Conservation (phyloP, 2,329 filamentous ascomycete species). For the Cytospora mali region DNA sequence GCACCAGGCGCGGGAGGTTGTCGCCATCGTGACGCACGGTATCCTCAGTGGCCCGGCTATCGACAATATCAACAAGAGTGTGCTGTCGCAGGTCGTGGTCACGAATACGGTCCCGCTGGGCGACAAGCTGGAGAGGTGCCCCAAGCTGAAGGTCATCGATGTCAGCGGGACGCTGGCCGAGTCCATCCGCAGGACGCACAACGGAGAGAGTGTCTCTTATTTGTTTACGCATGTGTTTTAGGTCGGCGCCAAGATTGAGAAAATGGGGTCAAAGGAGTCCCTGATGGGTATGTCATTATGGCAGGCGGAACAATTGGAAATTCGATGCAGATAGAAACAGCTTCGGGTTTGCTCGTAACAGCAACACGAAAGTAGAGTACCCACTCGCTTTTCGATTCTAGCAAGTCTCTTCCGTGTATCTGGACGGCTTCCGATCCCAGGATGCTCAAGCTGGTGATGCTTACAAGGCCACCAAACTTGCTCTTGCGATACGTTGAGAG, state of each 20-base stretch:
- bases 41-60: conserved; percentile 89
- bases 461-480: not conserved
- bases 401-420: not conserved
- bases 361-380: not conserved
- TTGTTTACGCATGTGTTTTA: conserved; percentile 63
- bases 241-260: not conserved
- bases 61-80: conserved; percentile 78
- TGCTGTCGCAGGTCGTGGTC: conserved; percentile 78
- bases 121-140: conserved; percentile 74
- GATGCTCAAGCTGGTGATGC: not conserved
- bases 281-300: not conserved
- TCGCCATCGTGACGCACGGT: conserved; percentile 94
- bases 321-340: not conserved
- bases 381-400: not conserved
- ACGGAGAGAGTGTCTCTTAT: conserved; percentile 67
- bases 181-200: conserved; percentile 70
- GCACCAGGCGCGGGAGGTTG: conserved; percentile 83
- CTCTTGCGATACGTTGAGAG: too few relatives aligned
- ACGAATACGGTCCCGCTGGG: conserved; percentile 85
- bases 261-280: not conserved
- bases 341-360: not conserved
- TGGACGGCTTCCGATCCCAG: not conserved
- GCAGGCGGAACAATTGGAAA: not conserved
- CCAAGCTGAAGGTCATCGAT: conserved; percentile 86
- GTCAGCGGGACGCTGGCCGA: conserved; percentile 82